Evolutionary conservation across 2,329 filamentous ascomycete species (phyloP).

Genomic region (Aureobasidium melanogenum): DNA sequence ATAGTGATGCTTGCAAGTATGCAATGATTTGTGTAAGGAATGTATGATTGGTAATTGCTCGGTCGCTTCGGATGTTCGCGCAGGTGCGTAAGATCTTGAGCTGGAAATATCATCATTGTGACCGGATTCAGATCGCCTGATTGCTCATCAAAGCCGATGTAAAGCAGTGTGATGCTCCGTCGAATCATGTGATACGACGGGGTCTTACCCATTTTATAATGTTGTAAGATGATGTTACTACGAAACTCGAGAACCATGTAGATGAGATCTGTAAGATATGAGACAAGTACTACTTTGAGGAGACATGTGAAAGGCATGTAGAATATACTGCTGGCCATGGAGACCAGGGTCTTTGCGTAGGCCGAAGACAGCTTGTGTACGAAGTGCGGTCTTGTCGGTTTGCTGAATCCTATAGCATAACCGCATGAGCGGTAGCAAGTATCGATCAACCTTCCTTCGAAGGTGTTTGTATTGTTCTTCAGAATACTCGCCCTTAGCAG

Average conservation of each 20-base stretch:
- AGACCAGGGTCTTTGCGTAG: constrained; percentile 38
- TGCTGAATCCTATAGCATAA: constrained; percentile 43
- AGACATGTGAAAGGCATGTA: constrained; percentile 15
- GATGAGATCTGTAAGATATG: constrained; percentile 23
- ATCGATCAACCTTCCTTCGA: constrained; percentile 34
- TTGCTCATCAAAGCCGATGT: constrained; percentile 19
- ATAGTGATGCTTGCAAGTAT: no score
- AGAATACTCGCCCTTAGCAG: constrained; percentile 17
- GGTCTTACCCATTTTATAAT: constrained; percentile 28
- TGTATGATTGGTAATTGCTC: no score
- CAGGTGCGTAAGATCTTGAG: constrained; percentile 27
- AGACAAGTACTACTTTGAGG: neutral
- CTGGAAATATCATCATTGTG: neutral
- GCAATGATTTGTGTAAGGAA: no score
- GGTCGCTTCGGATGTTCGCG: no score
- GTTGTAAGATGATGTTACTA: constrained; percentile 27
- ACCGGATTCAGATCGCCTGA: neutral
- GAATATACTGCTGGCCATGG: constrained; percentile 32
- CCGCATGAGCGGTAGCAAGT: constrained; percentile 41
- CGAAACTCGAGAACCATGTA: constrained; percentile 31
- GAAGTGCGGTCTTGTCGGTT: constrained; percentile 35
- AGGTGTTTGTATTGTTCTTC: constrained; percentile 21
- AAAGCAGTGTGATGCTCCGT: constrained; percentile 23
- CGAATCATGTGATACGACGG: constrained; percentile 29
- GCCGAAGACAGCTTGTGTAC: constrained; percentile 39